Conservation (phyloP, 805 yeast species). For the Ogataea neopini region DNA sequence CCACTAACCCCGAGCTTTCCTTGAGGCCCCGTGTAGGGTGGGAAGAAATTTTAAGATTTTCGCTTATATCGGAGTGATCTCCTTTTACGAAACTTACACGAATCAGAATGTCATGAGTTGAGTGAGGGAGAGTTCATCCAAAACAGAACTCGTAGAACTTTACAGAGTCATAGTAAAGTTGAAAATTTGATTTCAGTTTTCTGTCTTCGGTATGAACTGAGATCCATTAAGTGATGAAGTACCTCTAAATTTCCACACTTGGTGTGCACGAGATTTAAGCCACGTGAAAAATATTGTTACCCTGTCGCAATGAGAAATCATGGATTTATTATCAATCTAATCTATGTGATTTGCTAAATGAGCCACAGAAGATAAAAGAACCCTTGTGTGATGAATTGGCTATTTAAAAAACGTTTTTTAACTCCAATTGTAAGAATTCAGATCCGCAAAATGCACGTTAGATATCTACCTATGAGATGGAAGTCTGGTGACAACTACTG, state of each 20-base stretch:
- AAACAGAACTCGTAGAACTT: no score
- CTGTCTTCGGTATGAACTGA: no score
- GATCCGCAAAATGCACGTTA: constrained; percentile 70
- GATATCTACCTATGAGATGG: constrained; percentile 92
- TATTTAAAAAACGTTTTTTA: background rate
- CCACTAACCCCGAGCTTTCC: no score
- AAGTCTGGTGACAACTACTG: constrained; percentile 89
- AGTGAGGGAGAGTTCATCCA: no score
- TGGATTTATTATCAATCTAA: background rate
- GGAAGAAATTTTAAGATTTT: constrained; percentile 9
- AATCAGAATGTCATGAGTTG: no score
- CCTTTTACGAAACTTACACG: background rate
- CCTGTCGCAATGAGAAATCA: background rate
- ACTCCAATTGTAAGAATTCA: background rate
- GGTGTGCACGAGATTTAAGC: background rate
- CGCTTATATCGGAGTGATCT: constrained; percentile 17
- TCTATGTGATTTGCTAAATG: background rate
- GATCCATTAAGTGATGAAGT: no score
- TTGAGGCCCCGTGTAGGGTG: no score
- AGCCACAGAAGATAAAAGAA: background rate
- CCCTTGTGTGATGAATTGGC: background rate
- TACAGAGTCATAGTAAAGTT: no score
- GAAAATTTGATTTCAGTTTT: no score
- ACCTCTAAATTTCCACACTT: no score
- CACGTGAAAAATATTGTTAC: background rate